Evolutionary conservation across 2,329 filamentous ascomycete genomes (phyloP).

Genomic region (Cercospora sesami): DNA sequence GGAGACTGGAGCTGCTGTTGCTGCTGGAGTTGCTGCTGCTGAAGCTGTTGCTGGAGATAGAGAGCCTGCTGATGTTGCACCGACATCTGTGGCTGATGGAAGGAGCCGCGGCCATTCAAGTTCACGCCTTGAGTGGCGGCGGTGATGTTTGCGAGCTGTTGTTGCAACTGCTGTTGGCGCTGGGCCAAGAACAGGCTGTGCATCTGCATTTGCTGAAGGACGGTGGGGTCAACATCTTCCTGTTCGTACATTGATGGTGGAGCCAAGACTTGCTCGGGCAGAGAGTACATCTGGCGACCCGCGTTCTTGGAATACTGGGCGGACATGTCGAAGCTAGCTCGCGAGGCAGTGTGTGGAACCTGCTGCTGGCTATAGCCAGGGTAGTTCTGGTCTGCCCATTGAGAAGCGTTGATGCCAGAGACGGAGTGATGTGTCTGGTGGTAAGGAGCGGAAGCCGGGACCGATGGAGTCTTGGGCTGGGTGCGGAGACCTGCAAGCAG

Average conservation of each 20-base stretch:
- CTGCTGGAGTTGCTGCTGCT: conserved; percentile 49
- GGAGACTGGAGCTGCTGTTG: conserved; percentile 65
- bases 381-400: conserved; percentile 46
- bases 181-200: conserved; percentile 91
- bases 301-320: conserved; percentile 50
- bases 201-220: conserved; percentile 85
- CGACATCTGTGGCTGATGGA: conserved; percentile 44
- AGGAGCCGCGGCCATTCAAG: conserved; percentile 50
- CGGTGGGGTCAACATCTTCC: conserved; percentile 76
- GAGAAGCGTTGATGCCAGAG: conserved; percentile 49
- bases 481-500: conserved; percentile 90
- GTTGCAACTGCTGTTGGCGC: conserved; percentile 91
- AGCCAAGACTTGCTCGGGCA: conserved; percentile 82
- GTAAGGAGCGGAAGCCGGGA: conserved; percentile 64
- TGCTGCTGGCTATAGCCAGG: conserved; percentile 46
- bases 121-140: conserved; percentile 75
- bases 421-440: conserved; percentile 55
- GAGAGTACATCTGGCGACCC: conserved; percentile 62
- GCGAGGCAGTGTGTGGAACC: conserved; percentile 61
- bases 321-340: conserved; percentile 48
- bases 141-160: conserved; percentile 83
- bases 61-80: conserved; percentile 57
- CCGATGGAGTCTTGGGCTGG: conserved; percentile 80
- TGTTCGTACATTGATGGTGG: conserved; percentile 74
- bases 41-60: conserved; percentile 63